phyloP scores from a whole-genome alignment of 352 stramenopile genomes.

The Pythium brassicae region DNA sequence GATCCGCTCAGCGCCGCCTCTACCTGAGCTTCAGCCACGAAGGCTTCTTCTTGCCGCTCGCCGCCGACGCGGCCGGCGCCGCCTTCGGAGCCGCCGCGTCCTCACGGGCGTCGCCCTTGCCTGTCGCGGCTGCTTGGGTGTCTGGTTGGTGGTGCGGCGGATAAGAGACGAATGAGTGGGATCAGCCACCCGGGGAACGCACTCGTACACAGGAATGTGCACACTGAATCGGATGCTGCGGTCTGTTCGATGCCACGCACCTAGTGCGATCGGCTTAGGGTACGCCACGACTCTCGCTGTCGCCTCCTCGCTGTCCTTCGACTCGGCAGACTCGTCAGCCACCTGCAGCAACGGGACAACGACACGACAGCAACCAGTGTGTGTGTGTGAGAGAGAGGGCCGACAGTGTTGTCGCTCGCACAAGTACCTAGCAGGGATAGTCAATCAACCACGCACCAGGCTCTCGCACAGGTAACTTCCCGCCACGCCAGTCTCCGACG shows the following conservation, averaged over 20 bases:
- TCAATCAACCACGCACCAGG: slow-evolving; percentile 27
- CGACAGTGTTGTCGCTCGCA: background rate
- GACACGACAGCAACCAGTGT: background rate
- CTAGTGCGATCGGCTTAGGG: slow-evolving; percentile 41
- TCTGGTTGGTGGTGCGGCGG: too few species aligned
- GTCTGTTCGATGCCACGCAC: slow-evolving; percentile 9
- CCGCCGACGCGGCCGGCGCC: slow-evolving; percentile 20
- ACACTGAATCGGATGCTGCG: too few species aligned
- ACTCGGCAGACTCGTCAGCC: slow-evolving; percentile 26
- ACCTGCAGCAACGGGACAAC: slow-evolving; percentile 20
- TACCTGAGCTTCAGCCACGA: slow-evolving; percentile 65
- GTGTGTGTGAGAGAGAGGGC: background rate
- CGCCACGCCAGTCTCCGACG: slow-evolving; percentile 12
- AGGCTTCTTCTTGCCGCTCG: slow-evolving; percentile 63
- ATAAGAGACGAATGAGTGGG: background rate
- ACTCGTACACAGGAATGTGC: too few species aligned
- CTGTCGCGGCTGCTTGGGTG: slow-evolving; percentile 12
- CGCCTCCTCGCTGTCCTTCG: slow-evolving; percentile 27
- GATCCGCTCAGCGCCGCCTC: background rate
- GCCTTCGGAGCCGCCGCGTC: slow-evolving; percentile 28
- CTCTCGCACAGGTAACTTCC: slow-evolving; percentile 62
- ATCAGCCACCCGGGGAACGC: background rate
- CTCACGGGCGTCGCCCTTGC: slow-evolving; percentile 15
- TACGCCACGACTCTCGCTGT: slow-evolving; percentile 25
- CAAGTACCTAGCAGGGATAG: too few species aligned